These are phyloP conservation scores for Aspergillus tubingensis DNA, from an alignment of 2,329 filamentous ascomycete species.

Conservation along the genomic window DNA sequence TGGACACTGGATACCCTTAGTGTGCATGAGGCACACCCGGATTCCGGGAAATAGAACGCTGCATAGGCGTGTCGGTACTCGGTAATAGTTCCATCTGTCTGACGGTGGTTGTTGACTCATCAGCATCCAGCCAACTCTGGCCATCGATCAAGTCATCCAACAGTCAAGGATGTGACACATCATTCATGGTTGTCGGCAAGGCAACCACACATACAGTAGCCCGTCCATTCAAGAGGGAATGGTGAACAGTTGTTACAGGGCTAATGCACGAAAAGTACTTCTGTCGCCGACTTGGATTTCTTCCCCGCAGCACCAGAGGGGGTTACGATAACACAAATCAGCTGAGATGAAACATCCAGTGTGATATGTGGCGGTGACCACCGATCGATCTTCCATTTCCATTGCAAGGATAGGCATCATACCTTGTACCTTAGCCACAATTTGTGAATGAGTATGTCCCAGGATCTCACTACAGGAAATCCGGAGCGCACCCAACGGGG, in stretches of 20 bases:
- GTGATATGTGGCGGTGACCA: constrained; percentile 13
- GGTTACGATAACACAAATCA: constrained; percentile 7
- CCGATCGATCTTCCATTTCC: background rate
- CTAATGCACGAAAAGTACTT: constrained; percentile 21
- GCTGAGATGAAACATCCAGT: constrained; percentile 3
- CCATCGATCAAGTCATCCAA: background rate
- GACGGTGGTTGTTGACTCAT: background rate
- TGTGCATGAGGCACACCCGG: constrained; percentile 9
- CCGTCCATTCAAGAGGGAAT: constrained; percentile 9
- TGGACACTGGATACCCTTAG: constrained; percentile 7
- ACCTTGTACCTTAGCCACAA: background rate
- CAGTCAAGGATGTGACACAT: constrained; percentile 19
- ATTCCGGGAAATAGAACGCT: constrained; percentile 9
- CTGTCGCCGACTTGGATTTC: constrained; percentile 4
- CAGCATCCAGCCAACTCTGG: constrained; percentile 1
- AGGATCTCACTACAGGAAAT: background rate
- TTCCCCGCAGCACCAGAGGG: constrained; percentile 6
- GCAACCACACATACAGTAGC: constrained; percentile 24
- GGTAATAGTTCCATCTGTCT: background rate
- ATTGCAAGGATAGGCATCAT: constrained; percentile 7
- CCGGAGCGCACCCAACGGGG: background rate
- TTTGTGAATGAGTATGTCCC: background rate
- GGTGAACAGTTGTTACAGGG: constrained; percentile 14
- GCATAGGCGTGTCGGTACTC: background rate
- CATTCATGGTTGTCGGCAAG: constrained; percentile 16